Evolutionary conservation across 768 basidiomycete genomes (phyloP), one percentile per base, ranked within the genome.

Genomic region (Podaxis rugospora): DNA sequence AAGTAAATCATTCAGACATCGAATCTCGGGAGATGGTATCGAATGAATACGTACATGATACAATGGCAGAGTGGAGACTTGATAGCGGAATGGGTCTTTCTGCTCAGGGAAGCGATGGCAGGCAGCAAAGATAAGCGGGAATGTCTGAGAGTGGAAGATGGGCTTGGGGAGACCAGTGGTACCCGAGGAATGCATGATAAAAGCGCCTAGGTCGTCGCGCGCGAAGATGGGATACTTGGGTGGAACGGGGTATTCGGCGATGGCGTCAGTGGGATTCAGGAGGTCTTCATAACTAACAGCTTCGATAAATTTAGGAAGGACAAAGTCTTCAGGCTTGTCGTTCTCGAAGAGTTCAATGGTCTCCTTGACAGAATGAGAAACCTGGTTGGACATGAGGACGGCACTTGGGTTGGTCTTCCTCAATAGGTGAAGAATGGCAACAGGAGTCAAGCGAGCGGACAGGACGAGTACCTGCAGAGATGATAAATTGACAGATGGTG

Each of bases 121-220:
- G 0, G 73, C 67, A 4, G 74, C 73, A 47, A 70, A 76, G 5
- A 72, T 50, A 10, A 78, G 69, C 5, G 71, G 62, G 50, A 72
- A 77, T 0, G 70, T 66, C 40, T 74, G 74, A 5, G 71, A 67
- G 40, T 76, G 74, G 50, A 65, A 70, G 28, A 82, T 76, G 1
- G 80, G 73, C 65, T 82, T 82, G 1, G 81, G 81, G 39, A 80
- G 70, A n/a, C 79, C 81, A 2, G 79, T 80, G 4, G 80, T 81
- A 11, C 81, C 81, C 3, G 78, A 82, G 0, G 80, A 79, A 62
- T 82, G 81, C 55, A 82, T 63, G n/a, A 82, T 78, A 14, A 80
- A 56, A 0, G 75, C 76, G 14, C 78, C 74, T 1, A 72, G 64
- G 59, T 79, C 76, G 23, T 68, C 57, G 7, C 70, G 68, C 4